These are phyloP conservation scores for Magnaporthiopsis rhizophila DNA, from an alignment of 2,329 filamentous ascomycete genomes.

Conservation along the genomic window DNA sequence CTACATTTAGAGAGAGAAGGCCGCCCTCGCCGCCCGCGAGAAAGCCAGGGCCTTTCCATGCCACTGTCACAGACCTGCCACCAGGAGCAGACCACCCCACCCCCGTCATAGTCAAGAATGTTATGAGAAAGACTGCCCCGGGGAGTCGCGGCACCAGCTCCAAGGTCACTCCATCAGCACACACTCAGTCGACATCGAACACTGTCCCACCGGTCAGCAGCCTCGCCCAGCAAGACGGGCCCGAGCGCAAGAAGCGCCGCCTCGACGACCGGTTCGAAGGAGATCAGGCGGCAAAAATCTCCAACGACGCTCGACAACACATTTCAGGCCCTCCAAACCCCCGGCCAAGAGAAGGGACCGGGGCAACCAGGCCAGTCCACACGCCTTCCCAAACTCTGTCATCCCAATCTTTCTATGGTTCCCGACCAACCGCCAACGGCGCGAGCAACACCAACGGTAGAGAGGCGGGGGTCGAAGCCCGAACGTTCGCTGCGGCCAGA, in stretches of 20 bases:
- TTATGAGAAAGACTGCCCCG: slow-evolving; percentile 2
- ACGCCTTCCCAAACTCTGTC: neutral
- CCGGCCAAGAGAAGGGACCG: neutral
- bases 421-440: neutral
- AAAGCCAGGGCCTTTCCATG: neutral
- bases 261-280: neutral
- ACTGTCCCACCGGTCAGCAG: neutral
- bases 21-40: neutral
- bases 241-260: neutral
- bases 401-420: neutral
- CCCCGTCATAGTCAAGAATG: neutral
- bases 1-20: neutral
- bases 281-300: neutral
- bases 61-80: neutral
- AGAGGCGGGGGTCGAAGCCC: neutral
- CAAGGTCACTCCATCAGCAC: neutral
- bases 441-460: neutral
- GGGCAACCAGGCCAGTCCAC: neutral
- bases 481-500: neutral
- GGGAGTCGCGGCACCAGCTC: neutral
- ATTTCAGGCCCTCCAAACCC: neutral
- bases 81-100: neutral
- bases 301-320: neutral
- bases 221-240: neutral
- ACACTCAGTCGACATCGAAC: neutral